These are phyloP conservation scores for Eremomyces bilateralis DNA, from an alignment of 495 filamentous ascomycete genomes.

Conservation along the genomic window DNA sequence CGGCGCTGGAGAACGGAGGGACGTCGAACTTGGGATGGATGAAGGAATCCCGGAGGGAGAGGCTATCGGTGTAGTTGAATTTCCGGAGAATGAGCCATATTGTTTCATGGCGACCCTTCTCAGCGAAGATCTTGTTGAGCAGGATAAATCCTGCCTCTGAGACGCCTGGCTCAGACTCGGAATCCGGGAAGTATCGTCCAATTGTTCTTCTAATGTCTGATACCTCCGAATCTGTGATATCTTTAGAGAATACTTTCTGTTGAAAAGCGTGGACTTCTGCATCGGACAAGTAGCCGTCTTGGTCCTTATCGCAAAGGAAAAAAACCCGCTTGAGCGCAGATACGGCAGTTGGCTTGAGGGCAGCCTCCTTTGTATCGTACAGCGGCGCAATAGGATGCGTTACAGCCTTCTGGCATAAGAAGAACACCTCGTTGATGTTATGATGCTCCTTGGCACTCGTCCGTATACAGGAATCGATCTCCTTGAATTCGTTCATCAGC, in stretches of 20 bases:
- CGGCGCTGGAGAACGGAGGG: slow-evolving; percentile 72
- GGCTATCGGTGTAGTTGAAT: slow-evolving; percentile 86
- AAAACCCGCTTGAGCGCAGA: slow-evolving; percentile 76
- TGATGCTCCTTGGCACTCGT: slow-evolving; percentile 85
- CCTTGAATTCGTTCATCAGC: slow-evolving; percentile 95
- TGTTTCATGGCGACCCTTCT: slow-evolving; percentile 95
- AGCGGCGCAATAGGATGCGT: slow-evolving; percentile 92
- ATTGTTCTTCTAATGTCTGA: slow-evolving; percentile 75
- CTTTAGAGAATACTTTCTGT: slow-evolving; percentile 71
- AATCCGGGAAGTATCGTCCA: slow-evolving; percentile 38
- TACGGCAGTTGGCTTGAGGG: slow-evolving; percentile 70
- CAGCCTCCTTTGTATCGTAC: slow-evolving; percentile 78
- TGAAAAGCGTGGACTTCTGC: slow-evolving; percentile 82
- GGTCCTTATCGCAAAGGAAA: slow-evolving; percentile 87
- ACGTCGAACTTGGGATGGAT: slow-evolving; percentile 90
- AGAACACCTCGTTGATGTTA: slow-evolving; percentile 94
- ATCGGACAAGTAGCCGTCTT: slow-evolving; percentile 85
- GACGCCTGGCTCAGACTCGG: slow-evolving; percentile 48
- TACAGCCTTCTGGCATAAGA: slow-evolving; percentile 95
- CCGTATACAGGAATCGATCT: slow-evolving; percentile 93
- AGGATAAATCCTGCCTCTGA: slow-evolving; percentile 63
- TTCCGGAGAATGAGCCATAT: slow-evolving; percentile 93
- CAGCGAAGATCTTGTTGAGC: slow-evolving; percentile 85
- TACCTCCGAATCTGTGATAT: slow-evolving; percentile 54
- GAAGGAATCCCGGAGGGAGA: slow-evolving; percentile 74